A percentile compares a stretch with the other conserved stretches of the same genome.
Evolutionary conservation across 108 stramenopile species (phyloP).

Genomic region (Nitzschia sp.): DNA sequence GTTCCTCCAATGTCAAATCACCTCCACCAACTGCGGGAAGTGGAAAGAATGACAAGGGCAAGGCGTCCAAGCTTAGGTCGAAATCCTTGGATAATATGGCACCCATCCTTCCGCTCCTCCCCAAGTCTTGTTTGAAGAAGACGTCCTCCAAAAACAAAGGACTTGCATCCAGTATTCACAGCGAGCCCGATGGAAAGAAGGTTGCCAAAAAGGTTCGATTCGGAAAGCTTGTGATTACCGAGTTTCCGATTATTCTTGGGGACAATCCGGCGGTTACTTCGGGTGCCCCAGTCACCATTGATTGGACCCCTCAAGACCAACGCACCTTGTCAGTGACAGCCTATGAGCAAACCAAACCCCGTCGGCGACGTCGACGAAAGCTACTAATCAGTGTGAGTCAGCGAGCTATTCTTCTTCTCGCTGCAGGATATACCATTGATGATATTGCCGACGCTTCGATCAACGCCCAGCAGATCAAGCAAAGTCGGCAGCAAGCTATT

Average conservation of each 20-base stretch:
- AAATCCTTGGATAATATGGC: no score
- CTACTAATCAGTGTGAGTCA: slow-evolving; percentile 19
- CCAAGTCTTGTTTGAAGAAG: no score
- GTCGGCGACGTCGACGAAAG: slow-evolving; percentile 19
- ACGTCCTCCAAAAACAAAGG: no score
- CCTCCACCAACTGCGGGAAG: no score
- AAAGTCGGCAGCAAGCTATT: slow-evolving; percentile 4
- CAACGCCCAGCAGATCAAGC: slow-evolving; percentile 17
- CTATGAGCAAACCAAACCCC: slow-evolving; percentile 20
- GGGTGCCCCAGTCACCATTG: slow-evolving; percentile 32
- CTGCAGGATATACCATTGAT: slow-evolving; percentile 27
- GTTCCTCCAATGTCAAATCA: no score
- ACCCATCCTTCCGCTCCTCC: no score
- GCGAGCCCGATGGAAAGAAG: no score
- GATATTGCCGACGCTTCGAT: slow-evolving; percentile 26
- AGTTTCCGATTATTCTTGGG: slow-evolving; percentile 27
- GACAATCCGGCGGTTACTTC: slow-evolving; percentile 18
- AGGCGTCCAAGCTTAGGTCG: no score
- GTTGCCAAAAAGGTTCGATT: slow-evolving; percentile 11
- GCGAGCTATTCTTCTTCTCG: slow-evolving; percentile 17
- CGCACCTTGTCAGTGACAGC: slow-evolving; percentile 1
- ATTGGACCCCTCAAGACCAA: slow-evolving; percentile 23
- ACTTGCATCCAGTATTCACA: no score
- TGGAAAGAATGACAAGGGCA: no score
- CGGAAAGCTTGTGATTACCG: slow-evolving; percentile 12